A percentile compares a stretch with the other conserved stretches of the same genome.
Evolutionary conservation across 306 rosid species (phyloP).

Genomic region (Gastrolobium villosum): DNA sequence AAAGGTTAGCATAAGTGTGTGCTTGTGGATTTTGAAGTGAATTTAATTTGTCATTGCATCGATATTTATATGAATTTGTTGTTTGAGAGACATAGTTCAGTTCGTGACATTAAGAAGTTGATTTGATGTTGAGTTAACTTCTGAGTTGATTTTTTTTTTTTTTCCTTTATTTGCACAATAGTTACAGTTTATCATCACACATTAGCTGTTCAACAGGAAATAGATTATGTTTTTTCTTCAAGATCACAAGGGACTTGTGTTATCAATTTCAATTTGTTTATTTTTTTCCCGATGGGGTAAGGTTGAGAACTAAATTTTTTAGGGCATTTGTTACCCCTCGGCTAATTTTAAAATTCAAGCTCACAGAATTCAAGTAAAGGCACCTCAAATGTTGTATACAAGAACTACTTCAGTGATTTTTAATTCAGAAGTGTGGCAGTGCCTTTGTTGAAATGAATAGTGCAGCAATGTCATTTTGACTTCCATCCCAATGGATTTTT

Average conservation of each 20-base stretch:
- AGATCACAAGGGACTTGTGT: conserved; percentile 9
- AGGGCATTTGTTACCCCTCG: not conserved
- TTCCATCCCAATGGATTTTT: conserved; percentile 17
- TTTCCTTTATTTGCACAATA: not conserved
- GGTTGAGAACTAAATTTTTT: not conserved
- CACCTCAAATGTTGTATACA: conserved; percentile 21
- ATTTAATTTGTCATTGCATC: conserved; percentile 8
- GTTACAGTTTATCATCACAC: conserved; percentile 14
- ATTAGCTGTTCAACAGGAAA: conserved; percentile 12
- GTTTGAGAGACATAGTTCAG: not conserved
- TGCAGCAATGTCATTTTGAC: conserved; percentile 11
- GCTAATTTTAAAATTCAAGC: not conserved
- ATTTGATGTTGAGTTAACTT: conserved; percentile 7
- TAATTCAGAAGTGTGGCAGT: not conserved
- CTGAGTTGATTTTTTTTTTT: not conserved
- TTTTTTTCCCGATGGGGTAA: conserved; percentile 3
- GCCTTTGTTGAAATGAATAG: conserved; percentile 13
- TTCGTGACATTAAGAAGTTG: not conserved
- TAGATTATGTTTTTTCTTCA: not conserved
- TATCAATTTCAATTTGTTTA: conserved; percentile 23
- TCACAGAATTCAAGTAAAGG: conserved; percentile 18
- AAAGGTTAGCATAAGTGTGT: conserved; percentile 12
- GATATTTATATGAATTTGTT: not conserved
- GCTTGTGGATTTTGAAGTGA: conserved; percentile 12
- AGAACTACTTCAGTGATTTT: conserved; percentile 20